phyloP scores from a whole-genome alignment of 2,329 filamentous ascomycete species.

The Diaporthe australafricana region DNA sequence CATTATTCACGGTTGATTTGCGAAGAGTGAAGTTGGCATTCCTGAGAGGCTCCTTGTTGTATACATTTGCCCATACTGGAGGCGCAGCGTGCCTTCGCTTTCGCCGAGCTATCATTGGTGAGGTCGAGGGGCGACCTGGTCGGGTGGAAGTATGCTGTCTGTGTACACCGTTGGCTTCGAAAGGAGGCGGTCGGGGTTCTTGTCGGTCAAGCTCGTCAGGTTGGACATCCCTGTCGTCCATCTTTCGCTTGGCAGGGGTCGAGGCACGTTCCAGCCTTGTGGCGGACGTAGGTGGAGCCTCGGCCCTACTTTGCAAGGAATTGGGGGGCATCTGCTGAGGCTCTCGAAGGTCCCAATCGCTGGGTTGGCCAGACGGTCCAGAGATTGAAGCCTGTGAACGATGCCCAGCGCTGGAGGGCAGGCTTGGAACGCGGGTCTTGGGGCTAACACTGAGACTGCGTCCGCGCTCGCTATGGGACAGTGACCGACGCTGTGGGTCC shows the following conservation, averaged over 20 bases:
- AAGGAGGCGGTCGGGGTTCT: slow-evolving; percentile 61
- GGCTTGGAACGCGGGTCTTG: slow-evolving; percentile 73
- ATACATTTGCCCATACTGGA: slow-evolving; percentile 63
- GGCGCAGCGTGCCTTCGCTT: slow-evolving; percentile 51
- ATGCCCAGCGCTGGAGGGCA: slow-evolving; percentile 58
- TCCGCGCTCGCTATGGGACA: slow-evolving; percentile 73
- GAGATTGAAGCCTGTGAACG: slow-evolving; percentile 40
- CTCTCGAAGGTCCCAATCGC: slow-evolving; percentile 40
- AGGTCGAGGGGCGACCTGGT: slow-evolving; percentile 43
- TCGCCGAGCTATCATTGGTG: slow-evolving; percentile 52
- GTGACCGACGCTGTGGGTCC: slow-evolving; percentile 60
- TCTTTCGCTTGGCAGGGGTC: slow-evolving; percentile 60
- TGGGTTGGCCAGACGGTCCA: slow-evolving; percentile 30
- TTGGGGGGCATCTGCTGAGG: slow-evolving; percentile 38
- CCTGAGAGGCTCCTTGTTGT: slow-evolving; percentile 51
- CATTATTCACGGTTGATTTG: slow-evolving; percentile 44
- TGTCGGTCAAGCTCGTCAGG: slow-evolving; percentile 64
- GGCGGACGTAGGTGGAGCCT: slow-evolving; percentile 39
- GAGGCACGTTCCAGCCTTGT: slow-evolving; percentile 45
- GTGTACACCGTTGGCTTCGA: slow-evolving; percentile 59
- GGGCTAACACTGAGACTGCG: slow-evolving; percentile 82
- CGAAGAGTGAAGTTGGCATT: slow-evolving; percentile 60
- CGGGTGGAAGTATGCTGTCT: slow-evolving; percentile 36
- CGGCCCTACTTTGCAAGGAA: slow-evolving; percentile 39
- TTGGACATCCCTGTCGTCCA: slow-evolving; percentile 60